These are phyloP conservation scores for Cryphonectria naterciae DNA, from an alignment of 2,329 filamentous ascomycete genomes.

Conservation along the genomic window DNA sequence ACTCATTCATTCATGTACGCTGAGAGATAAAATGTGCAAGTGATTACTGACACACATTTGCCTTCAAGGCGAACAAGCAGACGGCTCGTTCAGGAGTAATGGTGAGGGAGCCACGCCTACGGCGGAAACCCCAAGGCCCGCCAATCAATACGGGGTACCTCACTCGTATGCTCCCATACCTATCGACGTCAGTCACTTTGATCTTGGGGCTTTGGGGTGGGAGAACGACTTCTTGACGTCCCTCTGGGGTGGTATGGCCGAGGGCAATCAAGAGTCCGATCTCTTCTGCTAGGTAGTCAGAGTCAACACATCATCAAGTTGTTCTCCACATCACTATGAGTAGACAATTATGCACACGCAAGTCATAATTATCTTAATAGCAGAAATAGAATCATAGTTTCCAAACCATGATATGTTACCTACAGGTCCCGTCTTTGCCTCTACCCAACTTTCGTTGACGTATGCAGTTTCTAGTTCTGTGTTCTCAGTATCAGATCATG, in stretches of 20 bases:
- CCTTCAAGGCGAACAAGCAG: constrained; percentile 11
- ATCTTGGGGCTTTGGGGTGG: constrained; percentile 24
- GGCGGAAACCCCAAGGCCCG: not conserved
- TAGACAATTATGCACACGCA: not conserved
- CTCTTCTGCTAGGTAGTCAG: constrained; percentile 14
- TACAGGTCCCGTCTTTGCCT: too few species aligned
- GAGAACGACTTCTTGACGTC: constrained; percentile 21
- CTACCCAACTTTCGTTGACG: not conserved
- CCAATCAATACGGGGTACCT: constrained; percentile 8
- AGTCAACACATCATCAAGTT: not conserved
- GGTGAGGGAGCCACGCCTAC: not conserved
- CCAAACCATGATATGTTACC: not conserved
- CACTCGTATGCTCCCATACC: constrained; percentile 22
- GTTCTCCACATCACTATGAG: not conserved
- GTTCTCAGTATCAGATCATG: constrained; percentile 2
- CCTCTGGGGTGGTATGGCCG: constrained; percentile 13
- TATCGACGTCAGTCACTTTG: constrained; percentile 21
- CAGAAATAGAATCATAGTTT: not conserved
- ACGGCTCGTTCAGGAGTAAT: not conserved
- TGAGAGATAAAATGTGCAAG: not conserved
- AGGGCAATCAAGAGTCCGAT: constrained; percentile 20
- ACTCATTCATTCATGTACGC: not conserved
- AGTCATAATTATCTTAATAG: not conserved
- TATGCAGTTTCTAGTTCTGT: not conserved
- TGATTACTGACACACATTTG: not conserved